Evolutionary conservation across 2,329 filamentous ascomycete genomes (phyloP), one percentile per base, ranked within the genome.

Genomic region (Biscogniauxia sp.): DNA sequence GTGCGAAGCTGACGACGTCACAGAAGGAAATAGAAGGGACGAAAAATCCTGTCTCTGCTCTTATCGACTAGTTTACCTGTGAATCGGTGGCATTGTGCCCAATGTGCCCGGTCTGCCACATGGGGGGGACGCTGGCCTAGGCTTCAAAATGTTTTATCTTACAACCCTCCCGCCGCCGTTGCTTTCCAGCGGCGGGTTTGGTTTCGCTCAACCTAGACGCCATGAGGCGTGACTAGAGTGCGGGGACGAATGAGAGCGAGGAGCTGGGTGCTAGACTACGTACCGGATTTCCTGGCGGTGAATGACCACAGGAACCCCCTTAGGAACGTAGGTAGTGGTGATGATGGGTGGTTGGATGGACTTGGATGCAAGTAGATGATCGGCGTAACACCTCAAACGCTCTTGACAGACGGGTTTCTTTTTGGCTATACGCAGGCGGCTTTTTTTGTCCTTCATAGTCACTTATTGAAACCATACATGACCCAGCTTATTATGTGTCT

Each of bases 191-290:
- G 32, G 32, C 32, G 32, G 32, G 32, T 7, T n/a, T n/a, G n/a
- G n/a, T n/a, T n/a, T 37, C 13, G 32, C 13, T 15, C 13, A 15
- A 37, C 32, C 9, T 37, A 11, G 53, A 59, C 58, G 55, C 59
- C 59, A 62, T 52, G 53, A 63, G 41, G 59, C 50, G 32, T 51
- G 28, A 57, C 59, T 57, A 37, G 54, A 61, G 61, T 63, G 63
- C 59, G 62, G 64, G 59, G 63, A 59, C 62, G 59, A 61, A 61
- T 62, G 41, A 56, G n/a, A 62, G 13, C 13, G 37, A 45, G 15
- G 15, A 17, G 37, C n/a, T 45, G 5, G 13, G 37, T 45, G 37
- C 37, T 45, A 23, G 50, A 51, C 6, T 20, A 17, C 50, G 19
- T 17, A 45, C 37, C 37, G 15, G 13, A 45, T 5, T 45, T 15